A percentile compares a stretch with the other conserved stretches of the same genome.
Evolutionary conservation across 2,329 filamentous ascomycete genomes (phyloP).

Genomic region (Macrophomina phaseolina): DNA sequence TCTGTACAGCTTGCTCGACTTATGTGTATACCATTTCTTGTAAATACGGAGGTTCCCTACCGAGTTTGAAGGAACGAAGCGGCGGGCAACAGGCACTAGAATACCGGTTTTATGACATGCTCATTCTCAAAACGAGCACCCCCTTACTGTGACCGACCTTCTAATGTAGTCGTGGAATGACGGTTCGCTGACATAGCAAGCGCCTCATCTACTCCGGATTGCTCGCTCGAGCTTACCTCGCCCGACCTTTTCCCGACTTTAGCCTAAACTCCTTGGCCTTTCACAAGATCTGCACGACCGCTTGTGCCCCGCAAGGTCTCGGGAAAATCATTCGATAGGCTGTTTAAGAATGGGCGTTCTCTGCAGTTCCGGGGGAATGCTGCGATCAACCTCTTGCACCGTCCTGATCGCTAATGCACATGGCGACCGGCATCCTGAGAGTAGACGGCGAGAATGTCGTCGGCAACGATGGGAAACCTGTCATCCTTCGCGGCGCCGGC

Average conservation of each 20-base stretch:
- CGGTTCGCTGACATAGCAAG: too few species aligned
- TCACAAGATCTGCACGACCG: neutral
- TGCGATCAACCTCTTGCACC: neutral
- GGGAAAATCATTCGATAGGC: neutral
- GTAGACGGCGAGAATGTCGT: constrained; percentile 54
- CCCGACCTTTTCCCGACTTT: constrained; percentile 1
- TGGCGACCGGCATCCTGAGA: constrained; percentile 39
- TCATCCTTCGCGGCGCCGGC: constrained; percentile 57
- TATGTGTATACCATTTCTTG: neutral
- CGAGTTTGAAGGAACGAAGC: too few species aligned
- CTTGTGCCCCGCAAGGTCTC: constrained; percentile 4
- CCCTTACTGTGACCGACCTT: too few species aligned
- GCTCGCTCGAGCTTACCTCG: neutral
- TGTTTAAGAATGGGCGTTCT: neutral
- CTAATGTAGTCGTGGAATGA: too few species aligned
- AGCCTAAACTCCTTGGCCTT: constrained; percentile 22
- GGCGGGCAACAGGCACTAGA: too few species aligned
- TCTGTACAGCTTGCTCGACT: too few species aligned
- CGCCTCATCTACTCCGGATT: neutral
- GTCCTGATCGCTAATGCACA: neutral
- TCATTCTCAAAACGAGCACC: too few species aligned
- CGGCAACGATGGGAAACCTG: constrained; percentile 49
- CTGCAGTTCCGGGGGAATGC: neutral
- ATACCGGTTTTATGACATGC: too few species aligned
- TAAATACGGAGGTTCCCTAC: neutral